Evolutionary conservation across 768 basidiomycete species (phyloP), one percentile per base, ranked within the genome.

Genomic region (Tylopilus intermedius): DNA sequence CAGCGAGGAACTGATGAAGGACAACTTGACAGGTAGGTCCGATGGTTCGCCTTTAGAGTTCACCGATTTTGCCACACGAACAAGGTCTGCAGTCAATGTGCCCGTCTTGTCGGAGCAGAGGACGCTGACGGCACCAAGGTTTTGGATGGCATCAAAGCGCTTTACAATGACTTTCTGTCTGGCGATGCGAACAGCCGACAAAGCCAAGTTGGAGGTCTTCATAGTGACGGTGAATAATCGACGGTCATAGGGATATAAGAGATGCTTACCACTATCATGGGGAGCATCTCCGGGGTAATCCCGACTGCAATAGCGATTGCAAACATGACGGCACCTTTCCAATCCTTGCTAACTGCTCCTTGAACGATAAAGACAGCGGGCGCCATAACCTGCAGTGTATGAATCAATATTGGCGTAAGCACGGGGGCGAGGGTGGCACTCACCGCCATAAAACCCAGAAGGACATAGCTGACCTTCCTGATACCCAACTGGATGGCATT

Each of bases 31-130:
- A 5, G 63, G 68, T 40, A 66, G 59, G 26, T 55, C 60, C 2
- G 66, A 62, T 13, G 48, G 22, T 52, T 62, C 62, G 40, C 66
- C 64, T 39, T 41, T 47, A 37, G 21, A 26, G 21, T 64, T 47
- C 4, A 68, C 56, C 50, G 57, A 69, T 61, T 55, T 68, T 47
- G 55, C 73, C 66, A 50, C 70, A 49, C 77, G 75, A 67, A 70
- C 67, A 18, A 59, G 58, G 54, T 68, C 67, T 37, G 63, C 66
- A 8, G 79, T 80, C 29, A 81, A 63, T 14, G 83, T 86, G 24
- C 83, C 83, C 1, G 83, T 86, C 65, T 84, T 84, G 65, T 86
- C 83, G 22, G 80, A 81, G 62, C 83, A 84, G 48, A 76, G 62
- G 45, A 76, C 61, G 49, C 68, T 71, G 26, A 85, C 81, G 8